Evolutionary conservation across 352 stramenopile genomes (phyloP).

Genomic region (Sclerospora graminicola): DNA sequence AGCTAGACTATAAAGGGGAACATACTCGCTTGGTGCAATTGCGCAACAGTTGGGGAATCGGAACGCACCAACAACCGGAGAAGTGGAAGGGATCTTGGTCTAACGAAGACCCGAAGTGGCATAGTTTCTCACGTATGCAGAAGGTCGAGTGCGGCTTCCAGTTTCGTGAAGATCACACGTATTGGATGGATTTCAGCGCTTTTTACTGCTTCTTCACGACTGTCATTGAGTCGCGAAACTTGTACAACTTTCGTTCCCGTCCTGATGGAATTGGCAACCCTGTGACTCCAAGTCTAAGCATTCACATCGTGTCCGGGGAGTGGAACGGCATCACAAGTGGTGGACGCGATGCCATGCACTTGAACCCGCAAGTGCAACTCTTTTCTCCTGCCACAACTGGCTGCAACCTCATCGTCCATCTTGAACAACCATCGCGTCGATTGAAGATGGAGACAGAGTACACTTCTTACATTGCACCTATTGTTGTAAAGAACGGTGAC

Average conservation of each 20-base stretch:
- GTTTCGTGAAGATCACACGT: constrained; percentile 67
- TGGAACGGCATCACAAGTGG: constrained; percentile 78
- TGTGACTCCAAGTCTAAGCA: constrained; percentile 39
- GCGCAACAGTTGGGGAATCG: constrained; percentile 74
- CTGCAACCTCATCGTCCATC: constrained; percentile 42
- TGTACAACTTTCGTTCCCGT: constrained; percentile 75
- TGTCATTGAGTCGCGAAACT: constrained; percentile 66
- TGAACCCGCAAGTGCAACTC: constrained; percentile 81
- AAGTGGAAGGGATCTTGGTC: constrained; percentile 70
- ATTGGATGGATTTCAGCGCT: constrained; percentile 76
- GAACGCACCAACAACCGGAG: constrained; percentile 41
- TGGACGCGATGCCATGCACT: constrained; percentile 67
- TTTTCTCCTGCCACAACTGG: constrained; percentile 46
- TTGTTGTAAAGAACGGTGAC: constrained; percentile 69
- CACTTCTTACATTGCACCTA: constrained; percentile 56
- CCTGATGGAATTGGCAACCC: constrained; percentile 53
- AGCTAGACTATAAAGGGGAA: constrained; percentile 52
- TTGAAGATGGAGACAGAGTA: constrained; percentile 73
- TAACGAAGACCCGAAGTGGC: constrained; percentile 57
- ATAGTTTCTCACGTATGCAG: constrained; percentile 54
- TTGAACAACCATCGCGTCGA: constrained; percentile 70
- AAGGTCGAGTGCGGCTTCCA: constrained; percentile 72
- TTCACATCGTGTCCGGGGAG: constrained; percentile 64
- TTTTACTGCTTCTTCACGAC: constrained; percentile 75
- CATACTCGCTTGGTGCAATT: constrained; percentile 54